A percentile compares a stretch with the other conserved stretches of the same genome.
These are phyloP conservation scores for Paramyrothecium roridum DNA, from an alignment of 2,329 filamentous ascomycete species.

Conservation along the genomic window DNA sequence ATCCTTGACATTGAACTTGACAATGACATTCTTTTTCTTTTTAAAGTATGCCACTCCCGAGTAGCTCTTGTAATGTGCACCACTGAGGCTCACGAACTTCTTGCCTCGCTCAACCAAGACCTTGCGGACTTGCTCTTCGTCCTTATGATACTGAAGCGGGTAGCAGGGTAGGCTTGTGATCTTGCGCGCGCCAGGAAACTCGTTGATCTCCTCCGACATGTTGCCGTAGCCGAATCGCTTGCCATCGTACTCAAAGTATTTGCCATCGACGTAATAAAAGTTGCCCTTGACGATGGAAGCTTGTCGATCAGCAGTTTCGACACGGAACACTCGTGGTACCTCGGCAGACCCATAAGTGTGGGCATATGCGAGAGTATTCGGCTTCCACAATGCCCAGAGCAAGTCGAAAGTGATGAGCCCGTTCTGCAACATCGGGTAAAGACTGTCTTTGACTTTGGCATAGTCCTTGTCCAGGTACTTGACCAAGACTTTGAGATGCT, in stretches of 20 bases:
- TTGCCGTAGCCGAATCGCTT: slow-evolving; percentile 78
- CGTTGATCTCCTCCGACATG: slow-evolving; percentile 64
- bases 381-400: slow-evolving; percentile 86
- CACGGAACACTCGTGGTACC: slow-evolving; percentile 78
- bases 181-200: slow-evolving; percentile 78
- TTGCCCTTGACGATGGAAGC: slow-evolving; percentile 66
- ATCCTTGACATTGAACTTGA: slow-evolving; percentile 83
- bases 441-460: slow-evolving; percentile 68
- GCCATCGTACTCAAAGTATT: slow-evolving; percentile 85
- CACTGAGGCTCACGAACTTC: slow-evolving; percentile 77
- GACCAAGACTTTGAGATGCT: slow-evolving; percentile 69
- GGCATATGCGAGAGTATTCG: slow-evolving; percentile 75
- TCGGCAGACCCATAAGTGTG: slow-evolving; percentile 74
- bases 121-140: slow-evolving; percentile 60
- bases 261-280: slow-evolving; percentile 74
- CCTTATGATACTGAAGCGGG: slow-evolving; percentile 76
- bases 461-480: slow-evolving; percentile 82
- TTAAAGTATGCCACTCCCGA: slow-evolving; percentile 85
- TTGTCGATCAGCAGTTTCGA: slow-evolving; percentile 72
- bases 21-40: slow-evolving; percentile 59
- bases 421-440: slow-evolving; percentile 76
- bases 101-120: slow-evolving; percentile 77
- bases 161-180: slow-evolving; percentile 77
- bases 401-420: slow-evolving; percentile 87
- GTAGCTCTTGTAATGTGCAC: slow-evolving; percentile 79